Evolutionary conservation across 106 monocot species (phyloP).

Genomic region (Allium cepa): DNA sequence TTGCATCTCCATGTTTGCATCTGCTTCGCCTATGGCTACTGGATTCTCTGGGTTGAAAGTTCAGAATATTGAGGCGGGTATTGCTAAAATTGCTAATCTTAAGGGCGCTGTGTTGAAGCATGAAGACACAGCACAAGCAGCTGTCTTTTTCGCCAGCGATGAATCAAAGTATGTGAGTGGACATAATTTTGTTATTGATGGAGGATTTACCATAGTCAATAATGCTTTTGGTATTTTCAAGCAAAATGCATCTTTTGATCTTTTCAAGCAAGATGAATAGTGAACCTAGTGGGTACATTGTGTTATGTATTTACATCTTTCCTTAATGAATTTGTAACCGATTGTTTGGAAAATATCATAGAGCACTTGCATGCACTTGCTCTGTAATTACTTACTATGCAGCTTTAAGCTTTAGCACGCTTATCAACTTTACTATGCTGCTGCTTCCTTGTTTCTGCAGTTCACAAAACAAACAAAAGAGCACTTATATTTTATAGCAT

Average conservation of each 20-base stretch:
- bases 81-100: slow-evolving; percentile 12
- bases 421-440: too few relatives aligned
- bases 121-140: slow-evolving; percentile 21
- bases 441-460: too few relatives aligned
- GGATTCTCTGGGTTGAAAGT: slow-evolving; percentile 5
- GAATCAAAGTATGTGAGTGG: slow-evolving; percentile 34
- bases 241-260: not conserved
- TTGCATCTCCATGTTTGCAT: slow-evolving; percentile 26
- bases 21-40: slow-evolving; percentile 21
- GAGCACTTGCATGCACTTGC: too few relatives aligned
- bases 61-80: slow-evolving; percentile 6
- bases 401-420: too few relatives aligned
- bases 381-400: too few relatives aligned
- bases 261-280: not conserved
- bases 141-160: slow-evolving; percentile 22
- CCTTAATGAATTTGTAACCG: too few relatives aligned
- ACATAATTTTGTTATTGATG: slow-evolving; percentile 38
- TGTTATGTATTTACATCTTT: too few relatives aligned
- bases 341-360: too few relatives aligned
- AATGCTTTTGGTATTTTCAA: slow-evolving; percentile 16
- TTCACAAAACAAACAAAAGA: too few relatives aligned
- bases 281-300: too few relatives aligned
- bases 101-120: slow-evolving; percentile 15
- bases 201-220: slow-evolving; percentile 19
- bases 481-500: too few relatives aligned